Evolutionary conservation across 306 rosid species (phyloP).

Genomic region (Elaeagnus macrophylla): DNA sequence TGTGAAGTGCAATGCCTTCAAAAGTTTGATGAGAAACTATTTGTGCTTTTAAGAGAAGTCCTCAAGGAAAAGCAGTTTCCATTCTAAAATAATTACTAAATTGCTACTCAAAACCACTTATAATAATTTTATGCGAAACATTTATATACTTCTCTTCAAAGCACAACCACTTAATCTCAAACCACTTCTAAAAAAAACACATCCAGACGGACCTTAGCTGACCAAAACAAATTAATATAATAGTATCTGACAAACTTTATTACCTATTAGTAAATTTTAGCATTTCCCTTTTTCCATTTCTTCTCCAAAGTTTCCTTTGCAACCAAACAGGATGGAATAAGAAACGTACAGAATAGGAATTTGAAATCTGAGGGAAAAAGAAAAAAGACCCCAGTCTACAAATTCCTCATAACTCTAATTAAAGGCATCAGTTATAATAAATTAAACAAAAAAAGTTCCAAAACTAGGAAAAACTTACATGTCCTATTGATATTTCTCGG

Average conservation of each 20-base stretch:
- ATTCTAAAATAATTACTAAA: conserved; percentile 9
- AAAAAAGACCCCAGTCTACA: background rate
- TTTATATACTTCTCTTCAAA: too few relatives aligned
- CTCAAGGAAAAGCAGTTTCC: background rate
- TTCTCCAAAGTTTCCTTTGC: conserved; percentile 5
- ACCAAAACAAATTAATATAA: too few relatives aligned
- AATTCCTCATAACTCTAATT: background rate
- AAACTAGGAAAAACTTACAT: conserved; percentile 27
- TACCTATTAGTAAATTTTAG: background rate
- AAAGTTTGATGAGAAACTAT: too few relatives aligned
- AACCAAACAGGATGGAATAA: conserved; percentile 8
- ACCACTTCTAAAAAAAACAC: too few relatives aligned
- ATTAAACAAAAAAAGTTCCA: background rate
- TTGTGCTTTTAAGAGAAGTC: too few relatives aligned
- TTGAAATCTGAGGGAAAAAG: background rate
- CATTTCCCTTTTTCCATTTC: background rate
- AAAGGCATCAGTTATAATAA: background rate
- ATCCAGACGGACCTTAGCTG: too few relatives aligned
- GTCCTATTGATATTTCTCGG: conserved; percentile 14
- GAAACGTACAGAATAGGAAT: conserved; percentile 8
- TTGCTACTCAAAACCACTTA: too few relatives aligned
- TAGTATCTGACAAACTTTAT: background rate
- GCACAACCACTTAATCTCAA: too few relatives aligned
- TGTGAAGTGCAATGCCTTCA: too few relatives aligned
- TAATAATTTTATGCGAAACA: too few relatives aligned